These are phyloP conservation scores for Cladorrhinum samala DNA, from an alignment of 495 filamentous ascomycete genomes.

Conservation along the genomic window DNA sequence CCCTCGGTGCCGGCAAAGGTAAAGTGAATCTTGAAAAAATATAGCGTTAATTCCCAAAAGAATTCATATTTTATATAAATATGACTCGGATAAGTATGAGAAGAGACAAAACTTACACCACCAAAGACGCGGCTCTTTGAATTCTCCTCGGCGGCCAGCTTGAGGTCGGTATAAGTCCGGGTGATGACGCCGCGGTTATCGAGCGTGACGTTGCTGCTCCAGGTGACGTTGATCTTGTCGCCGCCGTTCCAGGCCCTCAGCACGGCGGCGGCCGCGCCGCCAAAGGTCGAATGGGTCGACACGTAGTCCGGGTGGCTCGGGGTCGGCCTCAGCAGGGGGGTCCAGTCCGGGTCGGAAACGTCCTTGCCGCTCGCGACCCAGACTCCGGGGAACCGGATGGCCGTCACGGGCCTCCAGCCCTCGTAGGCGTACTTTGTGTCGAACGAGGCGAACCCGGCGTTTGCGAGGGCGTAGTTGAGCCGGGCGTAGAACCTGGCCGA, in stretches of 20 bases:
- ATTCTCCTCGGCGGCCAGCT: conserved; percentile 24
- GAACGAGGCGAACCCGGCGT: conserved; percentile 29
- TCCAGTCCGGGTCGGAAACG: conserved; percentile 24
- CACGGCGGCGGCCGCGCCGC: conserved; percentile 26
- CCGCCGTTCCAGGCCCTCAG: conserved; percentile 22
- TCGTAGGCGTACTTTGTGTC: conserved; percentile 27
- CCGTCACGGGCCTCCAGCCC: conserved; percentile 30
- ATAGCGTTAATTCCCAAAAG: not conserved
- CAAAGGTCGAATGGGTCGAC: conserved; percentile 32
- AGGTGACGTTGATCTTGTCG: conserved; percentile 15
- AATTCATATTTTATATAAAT: not conserved
- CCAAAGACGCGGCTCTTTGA: conserved; percentile 26
- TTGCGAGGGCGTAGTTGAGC: conserved; percentile 36
- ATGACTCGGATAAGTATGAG: too few relatives aligned
- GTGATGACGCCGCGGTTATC: conserved; percentile 27
- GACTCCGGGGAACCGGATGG: conserved; percentile 21
- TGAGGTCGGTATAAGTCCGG: conserved; percentile 19
- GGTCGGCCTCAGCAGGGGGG: conserved; percentile 28
- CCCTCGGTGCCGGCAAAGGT: conserved; percentile 22
- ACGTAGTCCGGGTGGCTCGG: conserved; percentile 31
- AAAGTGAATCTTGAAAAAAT: conserved; percentile 26
- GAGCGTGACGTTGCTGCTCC: conserved; percentile 29
- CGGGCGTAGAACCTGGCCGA: conserved; percentile 32
- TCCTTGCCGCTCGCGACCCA: conserved; percentile 19
- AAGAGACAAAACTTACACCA: conserved; percentile 23